A percentile compares a stretch with the other conserved stretches of the same genome.
These are phyloP conservation scores for Apiotrichum sp. DNA, from an alignment of 1,284 basidiomycete genomes.

Conservation along the genomic window DNA sequence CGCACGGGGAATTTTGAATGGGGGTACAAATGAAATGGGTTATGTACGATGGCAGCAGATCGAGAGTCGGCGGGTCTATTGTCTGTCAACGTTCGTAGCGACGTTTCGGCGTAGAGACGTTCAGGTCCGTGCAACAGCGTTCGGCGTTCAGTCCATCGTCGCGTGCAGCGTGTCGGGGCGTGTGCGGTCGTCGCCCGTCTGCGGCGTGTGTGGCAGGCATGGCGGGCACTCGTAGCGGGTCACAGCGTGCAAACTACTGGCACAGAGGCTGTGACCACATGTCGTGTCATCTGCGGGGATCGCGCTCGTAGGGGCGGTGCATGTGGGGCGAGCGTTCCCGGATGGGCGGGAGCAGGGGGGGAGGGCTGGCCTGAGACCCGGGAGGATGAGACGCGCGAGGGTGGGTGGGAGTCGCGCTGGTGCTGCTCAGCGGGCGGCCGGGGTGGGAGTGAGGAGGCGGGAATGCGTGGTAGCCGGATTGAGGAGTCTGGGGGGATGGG, in stretches of 20 bases:
- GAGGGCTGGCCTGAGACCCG: conserved; percentile 4
- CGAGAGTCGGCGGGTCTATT: no score
- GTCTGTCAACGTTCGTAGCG: no score
- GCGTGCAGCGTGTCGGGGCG: no score
- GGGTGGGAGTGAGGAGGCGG: neutral
- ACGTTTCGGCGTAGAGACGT: no score
- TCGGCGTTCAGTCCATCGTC: no score
- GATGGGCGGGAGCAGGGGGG: conserved; percentile 12
- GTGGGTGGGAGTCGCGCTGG: neutral
- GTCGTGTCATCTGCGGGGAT: conserved; percentile 4
- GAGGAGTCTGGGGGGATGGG: neutral
- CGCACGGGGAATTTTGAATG: neutral
- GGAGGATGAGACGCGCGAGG: neutral
- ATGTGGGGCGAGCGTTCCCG: conserved; percentile 8
- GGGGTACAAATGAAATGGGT: neutral
- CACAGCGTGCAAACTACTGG: no score
- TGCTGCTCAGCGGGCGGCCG: neutral
- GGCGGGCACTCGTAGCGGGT: no score
- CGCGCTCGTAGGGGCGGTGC: conserved; percentile 10
- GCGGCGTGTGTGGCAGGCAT: no score
- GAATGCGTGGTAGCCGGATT: neutral
- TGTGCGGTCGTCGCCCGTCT: no score
- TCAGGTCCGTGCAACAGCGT: no score
- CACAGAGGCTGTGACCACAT: no score
- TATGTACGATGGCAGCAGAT: neutral